Base-by-base conservation (phyloP, 2,329 filamentous ascomycete genomes). In the Paecilomyces niveus region DNA sequence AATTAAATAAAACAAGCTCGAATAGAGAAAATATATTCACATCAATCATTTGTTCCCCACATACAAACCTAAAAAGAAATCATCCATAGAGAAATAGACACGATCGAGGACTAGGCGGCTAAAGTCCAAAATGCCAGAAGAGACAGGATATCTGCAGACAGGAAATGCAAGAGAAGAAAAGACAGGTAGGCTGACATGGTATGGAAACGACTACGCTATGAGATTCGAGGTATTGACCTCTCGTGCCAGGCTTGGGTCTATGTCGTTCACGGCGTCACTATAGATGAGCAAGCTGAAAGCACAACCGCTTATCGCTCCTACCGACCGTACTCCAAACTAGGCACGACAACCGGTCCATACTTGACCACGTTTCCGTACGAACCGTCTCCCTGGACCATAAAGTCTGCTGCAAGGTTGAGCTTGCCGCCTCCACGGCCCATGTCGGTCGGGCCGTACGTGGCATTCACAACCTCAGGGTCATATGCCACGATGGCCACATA, bases 271-370 rank as follows among this genome's bases (percentile, higher is more conserved):
- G n/a, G 13, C 13, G 35, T 39, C n/a, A 39, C 11, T 3, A 39
- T 15, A 13, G 13, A 15, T 15, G 5, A 39, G 35, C 1, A 5
- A 39, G 2, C 5, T 5, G 49, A 26, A 8, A 10, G n/a, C n/a
- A n/a, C n/a, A n/a, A n/a, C n/a, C n/a, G n/a, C n/a, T n/a, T n/a
- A n/a, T n/a, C n/a, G n/a, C 18, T 18, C 5, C 49, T 35, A 62
- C 53, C 59, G 56, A 1, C 60, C 61, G 55, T 24, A 61, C 73
- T 92, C 89, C 62, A 93, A 75, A 74, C 88, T 92, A 45, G 94
- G 94, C 65, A 99, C 87, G 75, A 97, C 92, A 15, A 99, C 94
- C 10, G 94, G 94, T 0, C 94, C 94, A 72, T 96, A 99, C 78
- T 99, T 99, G 65, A 94, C 92, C 54, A 94, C 90, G 63, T 84